These are phyloP conservation scores for Aspergillus nidulans DNA, from an alignment of 495 filamentous ascomycete genomes.

Conservation along the genomic window DNA sequence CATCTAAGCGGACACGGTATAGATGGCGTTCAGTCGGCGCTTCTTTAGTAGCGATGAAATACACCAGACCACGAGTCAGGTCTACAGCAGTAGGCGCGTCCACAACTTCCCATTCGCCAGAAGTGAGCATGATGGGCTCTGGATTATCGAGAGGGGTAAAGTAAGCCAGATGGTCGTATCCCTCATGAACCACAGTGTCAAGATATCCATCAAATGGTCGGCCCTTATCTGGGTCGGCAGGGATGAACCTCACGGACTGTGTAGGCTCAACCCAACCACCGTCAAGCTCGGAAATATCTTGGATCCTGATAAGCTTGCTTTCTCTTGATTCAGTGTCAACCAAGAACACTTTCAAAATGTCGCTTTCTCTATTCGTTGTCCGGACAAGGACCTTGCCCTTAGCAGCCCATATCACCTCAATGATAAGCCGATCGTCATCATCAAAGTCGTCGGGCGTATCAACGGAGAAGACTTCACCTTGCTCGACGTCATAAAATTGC, in stretches of 20 bases:
- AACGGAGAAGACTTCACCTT: conserved; percentile 73
- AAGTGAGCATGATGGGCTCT: conserved; percentile 76
- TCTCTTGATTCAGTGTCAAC: conserved; percentile 72
- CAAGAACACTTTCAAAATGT: conserved; percentile 77
- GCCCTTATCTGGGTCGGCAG: conserved; percentile 73
- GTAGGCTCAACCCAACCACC: conserved; percentile 97
- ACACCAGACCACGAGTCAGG: conserved; percentile 75
- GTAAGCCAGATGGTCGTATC: conserved; percentile 88
- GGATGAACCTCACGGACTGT: conserved; percentile 79
- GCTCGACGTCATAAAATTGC: conserved; percentile 83
- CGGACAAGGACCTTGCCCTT: conserved; percentile 72
- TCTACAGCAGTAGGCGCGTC: conserved; percentile 86
- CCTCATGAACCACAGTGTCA: conserved; percentile 82
- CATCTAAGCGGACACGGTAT: conserved; percentile 84
- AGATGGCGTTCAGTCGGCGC: conserved; percentile 84
- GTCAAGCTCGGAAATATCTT: conserved; percentile 76
- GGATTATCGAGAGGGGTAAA: conserved; percentile 87
- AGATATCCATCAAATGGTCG: conserved; percentile 84
- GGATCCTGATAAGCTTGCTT: conserved; percentile 73
- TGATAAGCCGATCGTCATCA: conserved; percentile 83
- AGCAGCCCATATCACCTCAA: conserved; percentile 88
- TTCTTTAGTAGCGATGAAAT: conserved; percentile 84
- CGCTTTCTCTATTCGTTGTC: conserved; percentile 92
- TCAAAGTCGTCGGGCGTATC: conserved; percentile 71
- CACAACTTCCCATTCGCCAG: conserved; percentile 91